Evolutionary conservation across 257 asterid genomes (phyloP).

Genomic region (Salvia rosmarinus): DNA sequence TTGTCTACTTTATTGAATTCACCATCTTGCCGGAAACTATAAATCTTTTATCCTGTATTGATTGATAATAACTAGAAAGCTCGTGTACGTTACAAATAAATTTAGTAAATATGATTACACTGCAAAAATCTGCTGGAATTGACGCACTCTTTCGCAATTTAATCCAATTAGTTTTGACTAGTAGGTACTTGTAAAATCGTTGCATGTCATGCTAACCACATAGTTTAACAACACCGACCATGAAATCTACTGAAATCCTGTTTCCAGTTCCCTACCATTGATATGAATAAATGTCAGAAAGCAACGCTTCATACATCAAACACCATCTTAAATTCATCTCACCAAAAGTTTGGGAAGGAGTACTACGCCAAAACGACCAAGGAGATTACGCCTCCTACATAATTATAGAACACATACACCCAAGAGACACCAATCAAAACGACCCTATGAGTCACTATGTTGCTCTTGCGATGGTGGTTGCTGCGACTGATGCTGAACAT

Average conservation of each 20-base stretch:
- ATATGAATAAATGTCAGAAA: neutral
- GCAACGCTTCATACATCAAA: neutral
- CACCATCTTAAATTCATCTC: slow-evolving; percentile 1
- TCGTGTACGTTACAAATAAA: too few species aligned
- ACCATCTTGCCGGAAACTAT: too few species aligned
- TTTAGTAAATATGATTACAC: too few species aligned
- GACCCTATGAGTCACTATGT: slow-evolving; percentile 27
- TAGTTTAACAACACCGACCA: too few species aligned
- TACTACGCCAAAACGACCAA: neutral
- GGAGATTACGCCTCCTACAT: slow-evolving; percentile 2
- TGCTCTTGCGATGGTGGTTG: slow-evolving; percentile 41
- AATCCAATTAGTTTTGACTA: too few species aligned
- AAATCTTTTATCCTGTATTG: too few species aligned
- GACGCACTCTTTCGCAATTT: too few species aligned
- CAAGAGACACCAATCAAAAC: neutral
- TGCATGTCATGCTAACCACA: too few species aligned
- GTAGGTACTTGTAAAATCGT: too few species aligned
- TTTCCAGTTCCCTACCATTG: neutral
- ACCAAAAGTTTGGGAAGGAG: neutral
- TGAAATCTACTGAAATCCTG: neutral
- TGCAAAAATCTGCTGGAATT: too few species aligned
- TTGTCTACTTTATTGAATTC: too few species aligned
- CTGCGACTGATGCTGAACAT: slow-evolving; percentile 28
- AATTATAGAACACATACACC: neutral
- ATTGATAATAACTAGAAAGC: too few species aligned